Percentiles rank a stretch among this genome's conserved stretches.
These are phyloP conservation scores for Drosera capensis DNA, from an alignment of 148 eudicot genomes.

Conservation along the genomic window DNA sequence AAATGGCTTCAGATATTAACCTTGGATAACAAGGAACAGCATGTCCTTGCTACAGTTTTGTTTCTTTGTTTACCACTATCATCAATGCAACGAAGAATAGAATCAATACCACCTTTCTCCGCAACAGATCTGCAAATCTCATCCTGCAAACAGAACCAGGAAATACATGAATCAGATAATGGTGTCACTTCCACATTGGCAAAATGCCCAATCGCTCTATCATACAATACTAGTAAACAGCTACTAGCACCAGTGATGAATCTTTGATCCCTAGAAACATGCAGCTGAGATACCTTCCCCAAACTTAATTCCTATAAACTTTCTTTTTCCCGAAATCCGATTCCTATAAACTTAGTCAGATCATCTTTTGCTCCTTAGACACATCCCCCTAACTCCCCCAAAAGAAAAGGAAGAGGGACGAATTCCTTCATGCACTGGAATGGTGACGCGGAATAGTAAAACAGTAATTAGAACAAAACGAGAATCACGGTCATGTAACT, in stretches of 20 bases:
- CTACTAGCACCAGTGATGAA: neutral
- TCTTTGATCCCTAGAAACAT: too few relatives aligned
- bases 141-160: conserved; percentile 61
- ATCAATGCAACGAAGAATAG: conserved; percentile 58
- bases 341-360: too few relatives aligned
- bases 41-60: conserved; percentile 42
- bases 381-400: neutral
- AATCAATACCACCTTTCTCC: conserved; percentile 76
- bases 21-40: conserved; percentile 69
- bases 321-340: too few relatives aligned
- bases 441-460: too few relatives aligned
- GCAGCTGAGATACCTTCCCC: too few relatives aligned
- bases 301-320: too few relatives aligned
- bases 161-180: too few relatives aligned
- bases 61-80: conserved; percentile 69
- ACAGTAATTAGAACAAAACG: neutral
- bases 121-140: conserved; percentile 87
- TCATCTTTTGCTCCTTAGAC: too few relatives aligned
- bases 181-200: too few relatives aligned
- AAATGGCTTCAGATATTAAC: conserved; percentile 17
- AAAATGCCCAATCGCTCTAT: too few relatives aligned
- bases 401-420: neutral
- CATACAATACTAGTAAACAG: too few relatives aligned
- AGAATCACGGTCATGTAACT: neutral
- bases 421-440: neutral